Evolutionary conservation across 2,329 filamentous ascomycete genomes (phyloP).

Genomic region (Claviceps sp.): DNA sequence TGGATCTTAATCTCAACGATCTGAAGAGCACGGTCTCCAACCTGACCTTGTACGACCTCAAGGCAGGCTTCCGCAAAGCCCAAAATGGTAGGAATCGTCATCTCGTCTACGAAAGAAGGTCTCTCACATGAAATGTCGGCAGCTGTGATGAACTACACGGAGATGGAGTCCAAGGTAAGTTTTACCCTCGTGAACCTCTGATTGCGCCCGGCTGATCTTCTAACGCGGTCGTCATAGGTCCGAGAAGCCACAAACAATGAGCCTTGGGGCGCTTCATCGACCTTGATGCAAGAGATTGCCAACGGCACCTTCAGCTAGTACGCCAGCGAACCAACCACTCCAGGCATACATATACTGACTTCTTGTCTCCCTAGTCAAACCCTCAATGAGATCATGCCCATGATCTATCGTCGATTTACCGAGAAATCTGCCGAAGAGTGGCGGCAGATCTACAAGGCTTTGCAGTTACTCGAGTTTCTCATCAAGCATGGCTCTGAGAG

Average conservation of each 20-base stretch:
- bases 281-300: slow-evolving; percentile 93
- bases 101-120: background rate
- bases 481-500: slow-evolving; percentile 97
- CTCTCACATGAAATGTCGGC: slow-evolving; percentile 15
- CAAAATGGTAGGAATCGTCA: slow-evolving; percentile 63
- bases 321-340: slow-evolving; percentile 20
- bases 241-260: slow-evolving; percentile 98
- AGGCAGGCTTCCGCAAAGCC: slow-evolving; percentile 86
- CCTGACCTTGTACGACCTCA: slow-evolving; percentile 87
- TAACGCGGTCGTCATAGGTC: slow-evolving; percentile 40
- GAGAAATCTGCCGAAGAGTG: slow-evolving; percentile 97
- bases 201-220: background rate
- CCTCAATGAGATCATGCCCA: slow-evolving; percentile 98
- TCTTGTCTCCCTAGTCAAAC: slow-evolving; percentile 51
- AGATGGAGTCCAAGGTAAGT: slow-evolving; percentile 63
- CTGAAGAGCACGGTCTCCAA: slow-evolving; percentile 81
- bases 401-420: slow-evolving; percentile 98
- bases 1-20: slow-evolving; percentile 82
- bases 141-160: slow-evolving; percentile 98
- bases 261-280: slow-evolving; percentile 80
- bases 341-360: background rate
- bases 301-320: slow-evolving; percentile 98
- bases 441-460: slow-evolving; percentile 97
- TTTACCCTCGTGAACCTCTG: slow-evolving; percentile 6
- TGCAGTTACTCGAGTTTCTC: slow-evolving; percentile 91